Conservation (phyloP, 495 filamentous ascomycete genomes). For the Penicillium malachiteum region DNA sequence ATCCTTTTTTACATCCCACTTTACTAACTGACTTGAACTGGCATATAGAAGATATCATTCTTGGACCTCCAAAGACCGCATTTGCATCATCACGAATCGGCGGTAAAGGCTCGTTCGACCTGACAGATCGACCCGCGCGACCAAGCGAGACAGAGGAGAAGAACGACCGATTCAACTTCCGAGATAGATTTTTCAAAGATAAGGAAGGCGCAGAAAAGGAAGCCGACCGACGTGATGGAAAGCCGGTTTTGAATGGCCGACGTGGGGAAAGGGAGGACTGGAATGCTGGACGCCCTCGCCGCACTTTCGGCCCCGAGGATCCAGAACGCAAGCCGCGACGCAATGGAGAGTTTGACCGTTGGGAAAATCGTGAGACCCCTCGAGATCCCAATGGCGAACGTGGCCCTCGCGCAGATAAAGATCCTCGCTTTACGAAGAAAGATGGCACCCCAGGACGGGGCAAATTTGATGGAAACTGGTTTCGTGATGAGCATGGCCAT, state of each 20-base stretch:
- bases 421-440: slow-evolving; percentile 50
- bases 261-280: slow-evolving; percentile 58
- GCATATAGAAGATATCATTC: slow-evolving; percentile 75
- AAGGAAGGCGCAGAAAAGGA: slow-evolving; percentile 46
- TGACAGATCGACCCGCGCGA: slow-evolving; percentile 46
- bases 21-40: slow-evolving; percentile 28
- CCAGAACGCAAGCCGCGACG: slow-evolving; percentile 51
- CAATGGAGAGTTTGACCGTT: slow-evolving; percentile 66
- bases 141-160: slow-evolving; percentile 51
- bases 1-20: slow-evolving; percentile 3
- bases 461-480: slow-evolving; percentile 57
- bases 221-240: slow-evolving; percentile 41
- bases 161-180: slow-evolving; percentile 63
- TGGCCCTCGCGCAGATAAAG: slow-evolving; percentile 35
- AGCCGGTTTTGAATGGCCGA: slow-evolving; percentile 39
- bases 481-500: slow-evolving; percentile 53
- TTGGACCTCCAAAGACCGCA: slow-evolving; percentile 81
- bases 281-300: slow-evolving; percentile 55
- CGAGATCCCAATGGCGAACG: slow-evolving; percentile 51
- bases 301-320: slow-evolving; percentile 54
- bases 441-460: slow-evolving; percentile 46
- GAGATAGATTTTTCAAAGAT: slow-evolving; percentile 52
- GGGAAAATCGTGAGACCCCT: slow-evolving; percentile 39
- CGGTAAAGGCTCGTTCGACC: slow-evolving; percentile 52
- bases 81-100: slow-evolving; percentile 76